Evolutionary conservation across 371 early-diverging fungal species (phyloP), one percentile per base, ranked within the genome.

Genomic region (Syncephalastrum sp.): DNA sequence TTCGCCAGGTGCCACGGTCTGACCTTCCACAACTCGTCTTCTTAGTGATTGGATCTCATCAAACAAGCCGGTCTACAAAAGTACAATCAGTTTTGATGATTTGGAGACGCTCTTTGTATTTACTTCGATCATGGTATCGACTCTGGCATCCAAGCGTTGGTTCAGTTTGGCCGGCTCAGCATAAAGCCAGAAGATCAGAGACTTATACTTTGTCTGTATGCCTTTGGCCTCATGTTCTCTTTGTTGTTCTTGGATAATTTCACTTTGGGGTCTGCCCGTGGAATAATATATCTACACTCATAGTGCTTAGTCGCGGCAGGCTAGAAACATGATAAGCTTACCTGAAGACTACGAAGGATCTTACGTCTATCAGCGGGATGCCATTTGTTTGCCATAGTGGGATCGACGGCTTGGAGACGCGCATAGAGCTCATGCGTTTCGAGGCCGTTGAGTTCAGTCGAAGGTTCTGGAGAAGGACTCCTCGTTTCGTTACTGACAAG

Each of bases 341-440:
- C 90, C 77, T 90, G 81, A 29, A 94, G 61, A 47, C 93, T 91
- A n/a, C 97, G 80, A 13, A 89, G 69, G 6, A 96, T 87, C 58
- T 91, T 96, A 46, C 98, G 76, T 51, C 85, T 77, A 67, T 97
- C 94, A 51, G 92, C 90, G 10, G 87, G 85, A 70, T 97, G 97
- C 96, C 98, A 95, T 48, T 86, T 78, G 27, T 85, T 85, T 2
- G 94, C 96, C 92, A 95, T 95, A 5, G 82, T 70, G 2, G 96
- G 92, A 70, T 96, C 97, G 0, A 92, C 81, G 45, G 74, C 53
- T 60, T 77, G 60, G n/a, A 96, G 67, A 38, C 76, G 74, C 33
- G 63, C 64, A 64, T 86, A 85, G 4, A 93, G 56, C n/a, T 68
- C 76, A 42, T 67, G 60, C 14, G 81, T 75, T 8, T 81, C 67